phyloP scores from a whole-genome alignment of 148 eudicot species.

The Fagopyrum esculentum region DNA sequence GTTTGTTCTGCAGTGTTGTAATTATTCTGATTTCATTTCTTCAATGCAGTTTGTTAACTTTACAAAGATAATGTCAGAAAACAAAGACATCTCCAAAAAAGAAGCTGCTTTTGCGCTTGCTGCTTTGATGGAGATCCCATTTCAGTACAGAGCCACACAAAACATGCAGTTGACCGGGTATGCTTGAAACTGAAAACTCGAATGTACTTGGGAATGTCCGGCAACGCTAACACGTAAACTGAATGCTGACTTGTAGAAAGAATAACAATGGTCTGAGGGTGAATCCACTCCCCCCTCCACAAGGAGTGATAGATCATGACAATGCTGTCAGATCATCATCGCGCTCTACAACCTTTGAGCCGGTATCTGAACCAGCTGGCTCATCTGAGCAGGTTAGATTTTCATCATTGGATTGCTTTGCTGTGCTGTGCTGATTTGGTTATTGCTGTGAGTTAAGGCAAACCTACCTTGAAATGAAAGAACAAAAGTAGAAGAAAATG shows the following conservation, averaged over 20 bases:
- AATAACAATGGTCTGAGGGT: constrained; percentile 18
- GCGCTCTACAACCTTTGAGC: constrained; percentile 20
- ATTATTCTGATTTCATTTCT: too few species aligned
- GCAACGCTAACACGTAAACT: background rate
- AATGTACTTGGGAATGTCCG: background rate
- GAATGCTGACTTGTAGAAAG: constrained; percentile 15
- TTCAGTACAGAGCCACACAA: constrained; percentile 64
- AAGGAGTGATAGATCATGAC: constrained; percentile 51
- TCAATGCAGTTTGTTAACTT: constrained; percentile 63
- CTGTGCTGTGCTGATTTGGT: too few species aligned
- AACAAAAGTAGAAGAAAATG: too few species aligned
- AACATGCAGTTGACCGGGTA: constrained; percentile 40
- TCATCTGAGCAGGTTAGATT: constrained; percentile 43
- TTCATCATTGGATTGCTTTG: too few species aligned
- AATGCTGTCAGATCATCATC: constrained; percentile 28
- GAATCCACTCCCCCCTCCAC: constrained; percentile 61
- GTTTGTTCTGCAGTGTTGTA: too few species aligned
- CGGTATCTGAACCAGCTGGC: constrained; percentile 17
- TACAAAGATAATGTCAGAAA: constrained; percentile 68
- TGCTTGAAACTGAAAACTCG: constrained; percentile 1
- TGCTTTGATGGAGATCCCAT: constrained; percentile 81
- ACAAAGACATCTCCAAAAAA: constrained; percentile 39
- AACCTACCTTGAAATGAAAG: too few species aligned
- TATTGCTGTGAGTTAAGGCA: too few species aligned
- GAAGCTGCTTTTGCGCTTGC: constrained; percentile 88